These are phyloP conservation scores for Solanum gracilifrons DNA, from an alignment of 257 asterid species.

Conservation along the genomic window DNA sequence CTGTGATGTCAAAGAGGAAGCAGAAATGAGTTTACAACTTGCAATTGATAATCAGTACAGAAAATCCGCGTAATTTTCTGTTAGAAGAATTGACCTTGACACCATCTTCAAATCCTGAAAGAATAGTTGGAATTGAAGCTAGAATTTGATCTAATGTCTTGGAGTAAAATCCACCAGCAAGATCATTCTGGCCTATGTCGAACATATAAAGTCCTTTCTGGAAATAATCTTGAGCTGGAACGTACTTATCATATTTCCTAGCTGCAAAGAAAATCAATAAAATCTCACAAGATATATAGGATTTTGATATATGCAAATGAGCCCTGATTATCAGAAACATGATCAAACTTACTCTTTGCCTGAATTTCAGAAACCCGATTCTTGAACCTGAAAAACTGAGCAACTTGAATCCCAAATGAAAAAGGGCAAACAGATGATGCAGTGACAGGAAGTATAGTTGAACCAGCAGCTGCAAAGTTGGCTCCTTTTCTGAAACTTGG, in stretches of 20 bases:
- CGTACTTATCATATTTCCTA: conserved; percentile 44
- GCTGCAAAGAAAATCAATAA: conserved; percentile 28
- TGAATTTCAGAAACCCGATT: conserved; percentile 53
- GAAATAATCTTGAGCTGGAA: conserved; percentile 58
- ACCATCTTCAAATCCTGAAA: conserved; percentile 61
- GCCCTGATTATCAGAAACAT: not conserved
- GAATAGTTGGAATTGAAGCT: conserved; percentile 68
- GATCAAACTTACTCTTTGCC: conserved; percentile 28
- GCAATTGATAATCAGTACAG: not conserved
- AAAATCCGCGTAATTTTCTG: not conserved
- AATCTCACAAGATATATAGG: not conserved
- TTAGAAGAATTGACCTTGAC: conserved; percentile 28
- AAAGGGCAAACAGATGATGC: conserved; percentile 65
- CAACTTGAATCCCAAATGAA: conserved; percentile 67
- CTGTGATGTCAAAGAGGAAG: conserved; percentile 20
- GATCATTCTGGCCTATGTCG: conserved; percentile 96
- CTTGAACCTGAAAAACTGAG: conserved; percentile 87
- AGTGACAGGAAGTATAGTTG: conserved; percentile 51
- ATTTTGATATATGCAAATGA: not conserved
- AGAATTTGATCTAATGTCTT: conserved; percentile 73
- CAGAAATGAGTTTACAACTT: not conserved
- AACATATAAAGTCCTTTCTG: conserved; percentile 76
- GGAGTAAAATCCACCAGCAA: conserved; percentile 86
- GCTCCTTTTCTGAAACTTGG: conserved; percentile 74
- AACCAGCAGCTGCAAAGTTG: conserved; percentile 84